Evolutionary conservation across 257 asterid species (phyloP).

Genomic region (Cordia subcordata): DNA sequence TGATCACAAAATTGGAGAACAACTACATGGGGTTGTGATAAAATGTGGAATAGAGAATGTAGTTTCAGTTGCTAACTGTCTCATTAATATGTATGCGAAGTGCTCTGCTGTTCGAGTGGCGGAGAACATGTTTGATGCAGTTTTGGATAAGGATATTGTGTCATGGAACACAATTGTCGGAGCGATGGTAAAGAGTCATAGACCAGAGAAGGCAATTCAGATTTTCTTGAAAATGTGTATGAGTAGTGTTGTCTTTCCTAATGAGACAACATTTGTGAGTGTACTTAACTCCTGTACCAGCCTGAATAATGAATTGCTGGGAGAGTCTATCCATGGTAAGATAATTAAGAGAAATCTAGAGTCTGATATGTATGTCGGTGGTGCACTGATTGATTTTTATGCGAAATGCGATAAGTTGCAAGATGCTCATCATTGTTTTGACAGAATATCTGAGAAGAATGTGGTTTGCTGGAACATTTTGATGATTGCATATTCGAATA

Average conservation of each 20-base stretch:
- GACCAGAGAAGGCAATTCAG: slow-evolving; percentile 36
- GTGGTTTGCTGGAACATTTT: slow-evolving; percentile 72
- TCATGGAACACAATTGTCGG: slow-evolving; percentile 63
- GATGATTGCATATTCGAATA: slow-evolving; percentile 61
- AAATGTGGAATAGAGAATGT: slow-evolving; percentile 46
- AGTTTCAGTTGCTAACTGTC: slow-evolving; percentile 45
- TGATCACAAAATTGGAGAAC: slow-evolving; percentile 42
- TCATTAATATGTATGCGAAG: slow-evolving; percentile 57
- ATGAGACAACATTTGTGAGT: slow-evolving; percentile 39
- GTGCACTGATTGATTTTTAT: slow-evolving; percentile 65
- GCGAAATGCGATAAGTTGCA: slow-evolving; percentile 45
- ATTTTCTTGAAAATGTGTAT: slow-evolving; percentile 37
- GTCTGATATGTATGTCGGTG: slow-evolving; percentile 44
- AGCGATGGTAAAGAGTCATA: slow-evolving; percentile 36
- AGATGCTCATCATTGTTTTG: slow-evolving; percentile 58
- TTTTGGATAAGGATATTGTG: slow-evolving; percentile 48
- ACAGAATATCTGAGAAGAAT: slow-evolving; percentile 51
- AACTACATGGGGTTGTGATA: slow-evolving; percentile 49
- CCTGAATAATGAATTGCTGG: slow-evolving; percentile 30
- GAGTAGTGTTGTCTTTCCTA: slow-evolving; percentile 40
- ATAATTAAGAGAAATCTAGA: slow-evolving; percentile 47
- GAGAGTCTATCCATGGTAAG: slow-evolving; percentile 58
- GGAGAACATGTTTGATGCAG: slow-evolving; percentile 54
- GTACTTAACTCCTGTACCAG: slow-evolving; percentile 48
- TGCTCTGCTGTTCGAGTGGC: slow-evolving; percentile 22